Conservation (phyloP, 805 yeast species). For the Schwanniomyces occidentalis region DNA sequence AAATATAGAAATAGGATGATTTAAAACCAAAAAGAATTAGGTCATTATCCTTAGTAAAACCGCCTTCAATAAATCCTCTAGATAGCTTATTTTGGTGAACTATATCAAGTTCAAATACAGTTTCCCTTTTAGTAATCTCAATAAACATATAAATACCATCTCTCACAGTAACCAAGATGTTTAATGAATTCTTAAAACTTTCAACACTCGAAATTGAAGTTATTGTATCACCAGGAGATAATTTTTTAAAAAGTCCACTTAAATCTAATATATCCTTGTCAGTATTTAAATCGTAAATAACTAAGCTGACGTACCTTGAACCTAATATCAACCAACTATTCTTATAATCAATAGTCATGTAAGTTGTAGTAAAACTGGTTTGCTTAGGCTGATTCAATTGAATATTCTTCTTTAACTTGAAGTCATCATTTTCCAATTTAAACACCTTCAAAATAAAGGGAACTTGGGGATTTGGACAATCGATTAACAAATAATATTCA, state of each 20-base stretch:
- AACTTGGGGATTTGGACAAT: conserved; percentile 67
- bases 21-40: conserved; percentile 77
- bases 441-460: conserved; percentile 48
- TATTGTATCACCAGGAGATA: conserved; percentile 67
- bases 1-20: conserved; percentile 72
- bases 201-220: conserved; percentile 51
- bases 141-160: conserved; percentile 63
- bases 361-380: conserved; percentile 56
- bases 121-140: conserved; percentile 12
- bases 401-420: conserved; percentile 28
- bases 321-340: conserved; percentile 57
- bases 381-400: conserved; percentile 41
- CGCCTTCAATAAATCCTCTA: conserved; percentile 82
- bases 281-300: conserved; percentile 47
- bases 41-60: conserved; percentile 39
- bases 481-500: conserved; percentile 46
- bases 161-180: conserved; percentile 52
- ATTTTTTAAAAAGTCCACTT: conserved; percentile 42
- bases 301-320: conserved; percentile 68
- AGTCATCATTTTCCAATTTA: conserved; percentile 10
- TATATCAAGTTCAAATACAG: conserved; percentile 17
- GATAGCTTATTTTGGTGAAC: conserved; percentile 63
- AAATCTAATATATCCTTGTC: conserved; percentile 17
- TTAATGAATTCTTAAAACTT: conserved; percentile 13
- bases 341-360: conserved; percentile 44